phyloP scores from a whole-genome alignment of 768 basidiomycete genomes.

The Tricholoma sp. region DNA sequence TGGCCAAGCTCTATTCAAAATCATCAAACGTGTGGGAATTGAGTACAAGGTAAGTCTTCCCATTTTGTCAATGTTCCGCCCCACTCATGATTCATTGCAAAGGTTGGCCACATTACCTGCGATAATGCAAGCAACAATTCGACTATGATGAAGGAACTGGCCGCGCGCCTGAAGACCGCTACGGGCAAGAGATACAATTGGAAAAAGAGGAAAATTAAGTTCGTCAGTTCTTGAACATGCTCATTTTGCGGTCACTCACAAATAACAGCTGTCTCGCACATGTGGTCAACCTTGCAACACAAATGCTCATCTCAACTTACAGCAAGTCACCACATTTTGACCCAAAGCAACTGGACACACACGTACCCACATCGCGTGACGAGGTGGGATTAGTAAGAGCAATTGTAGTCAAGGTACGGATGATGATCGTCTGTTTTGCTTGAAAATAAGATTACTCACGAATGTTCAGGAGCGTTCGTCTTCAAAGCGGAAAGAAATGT shows the following conservation, averaged over 20 bases:
- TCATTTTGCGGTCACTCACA: neutral
- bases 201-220: neutral
- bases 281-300: slow-evolving; percentile 29
- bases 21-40: neutral
- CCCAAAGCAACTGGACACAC: too few relatives aligned
- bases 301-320: slow-evolving; percentile 20
- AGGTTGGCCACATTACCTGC: slow-evolving; percentile 27
- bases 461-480: too few relatives aligned
- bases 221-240: too few relatives aligned
- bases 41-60: neutral
- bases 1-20: too few relatives aligned
- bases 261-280: slow-evolving; percentile 22
- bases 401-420: neutral
- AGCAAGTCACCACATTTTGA: slow-evolving; percentile 21
- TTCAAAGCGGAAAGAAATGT: too few relatives aligned
- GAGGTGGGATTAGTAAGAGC: slow-evolving; percentile 12
- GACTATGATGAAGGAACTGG: neutral
- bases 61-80: neutral
- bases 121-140: too few relatives aligned
- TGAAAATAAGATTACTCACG: neutral
- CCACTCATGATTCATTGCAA: neutral
- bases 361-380: slow-evolving; percentile 15
- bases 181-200: neutral
- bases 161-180: neutral
- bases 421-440: neutral